Evolutionary conservation across 345 rosid genomes (phyloP), one percentile per base, ranked within the genome.

Genomic region (Rhodomyrtus tomentosa): DNA sequence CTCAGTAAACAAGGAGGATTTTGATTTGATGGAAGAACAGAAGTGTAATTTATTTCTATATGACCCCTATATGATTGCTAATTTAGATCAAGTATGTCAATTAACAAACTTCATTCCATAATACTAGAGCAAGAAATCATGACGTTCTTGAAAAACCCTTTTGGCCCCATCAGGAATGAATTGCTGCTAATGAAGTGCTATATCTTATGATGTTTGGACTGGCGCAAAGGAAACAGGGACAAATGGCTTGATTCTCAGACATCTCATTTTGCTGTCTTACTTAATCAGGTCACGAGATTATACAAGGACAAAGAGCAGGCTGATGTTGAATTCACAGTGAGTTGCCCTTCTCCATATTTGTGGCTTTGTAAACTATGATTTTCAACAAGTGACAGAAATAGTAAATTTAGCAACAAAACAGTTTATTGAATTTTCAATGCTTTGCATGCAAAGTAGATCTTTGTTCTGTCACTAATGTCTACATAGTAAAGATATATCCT

Each of bases 301-400:
- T 95, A 94, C 93, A 95, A 92, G 88, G 91, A 90, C 82, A 93
- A 90, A 92, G 98, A 96, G 86, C 95, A 95, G 73, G 96, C 95
- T 50, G 98, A 96, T 90, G 88, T 96, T 50, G 99, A 96, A 88
- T 96, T 85, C 90, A 94, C 98, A 4, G 98, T 95, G 86, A 95
- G 96, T 84, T 62, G 24, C 84, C 32, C 36, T 62, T 59, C 82
- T 55, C 36, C 10, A 59, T 4, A 79, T 54, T 55, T 81, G 10
- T 13, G 25, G 51, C 68, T 82, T 56, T 15, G 21, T 22, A 53
- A 50, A 45, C 13, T 14, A 6, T 24, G 13, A 68, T 32, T 68
- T 32, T 68, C 36, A 10, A 27, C 27, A 45, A 25, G 10, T 83
- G 51, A 21, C 6, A 0, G 76, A 68, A 68, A 36, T 18, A 7